phyloP scores from a whole-genome alignment of 2,329 filamentous ascomycete genomes.

The Cercospora beticola region DNA sequence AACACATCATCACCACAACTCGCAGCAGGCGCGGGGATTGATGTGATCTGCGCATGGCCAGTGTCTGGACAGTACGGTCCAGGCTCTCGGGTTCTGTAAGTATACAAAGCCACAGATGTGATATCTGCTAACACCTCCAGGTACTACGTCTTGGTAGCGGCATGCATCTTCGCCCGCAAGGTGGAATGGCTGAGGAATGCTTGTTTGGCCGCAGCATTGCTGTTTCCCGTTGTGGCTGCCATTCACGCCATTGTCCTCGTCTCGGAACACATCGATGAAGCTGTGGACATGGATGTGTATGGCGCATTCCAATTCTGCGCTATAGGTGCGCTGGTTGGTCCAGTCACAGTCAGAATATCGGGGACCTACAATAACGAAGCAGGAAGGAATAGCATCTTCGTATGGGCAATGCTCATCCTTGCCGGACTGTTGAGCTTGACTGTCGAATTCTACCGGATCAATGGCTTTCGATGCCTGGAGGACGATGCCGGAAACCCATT shows the following conservation, averaged over 20 bases:
- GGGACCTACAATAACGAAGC: conserved; percentile 64
- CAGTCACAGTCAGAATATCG: conserved; percentile 61
- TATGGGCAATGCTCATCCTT: conserved; percentile 63
- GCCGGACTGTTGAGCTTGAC: conserved; percentile 61
- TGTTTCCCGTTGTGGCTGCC: conserved; percentile 64
- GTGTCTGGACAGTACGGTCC: conserved; percentile 59
- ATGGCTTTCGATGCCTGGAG: conserved; percentile 46
- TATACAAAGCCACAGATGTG: not conserved
- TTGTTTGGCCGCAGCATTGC: conserved; percentile 61
- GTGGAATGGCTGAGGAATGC: conserved; percentile 62
- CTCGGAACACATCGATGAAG: conserved; percentile 60
- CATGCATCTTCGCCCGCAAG: conserved; percentile 63
- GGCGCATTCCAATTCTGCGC: conserved; percentile 67
- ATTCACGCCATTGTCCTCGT: conserved; percentile 64
- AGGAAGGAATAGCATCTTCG: conserved; percentile 64
- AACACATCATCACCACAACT: not conserved
- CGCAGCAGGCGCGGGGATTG: not conserved
- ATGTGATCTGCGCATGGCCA: conserved; percentile 59
- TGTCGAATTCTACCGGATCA: conserved; percentile 62
- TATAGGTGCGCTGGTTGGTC: conserved; percentile 64
- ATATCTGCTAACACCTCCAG: not conserved
- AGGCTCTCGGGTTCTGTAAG: conserved; percentile 54
- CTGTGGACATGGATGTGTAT: conserved; percentile 67
- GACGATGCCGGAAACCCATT: conserved; percentile 44
- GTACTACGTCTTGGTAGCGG: conserved; percentile 62